These are phyloP conservation scores for Trifolium repens DNA, from an alignment of 306 rosid genomes.

Conservation along the genomic window DNA sequence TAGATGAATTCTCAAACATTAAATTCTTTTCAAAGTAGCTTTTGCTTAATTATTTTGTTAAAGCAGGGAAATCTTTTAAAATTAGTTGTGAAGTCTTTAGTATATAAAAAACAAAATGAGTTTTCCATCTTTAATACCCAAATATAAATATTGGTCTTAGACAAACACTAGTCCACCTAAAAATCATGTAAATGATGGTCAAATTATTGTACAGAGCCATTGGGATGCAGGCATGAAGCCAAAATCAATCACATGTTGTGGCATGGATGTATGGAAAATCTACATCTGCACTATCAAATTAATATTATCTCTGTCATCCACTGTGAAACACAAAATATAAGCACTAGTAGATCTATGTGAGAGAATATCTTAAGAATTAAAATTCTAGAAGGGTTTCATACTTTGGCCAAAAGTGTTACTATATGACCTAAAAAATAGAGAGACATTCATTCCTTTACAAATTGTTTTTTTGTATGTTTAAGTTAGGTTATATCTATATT, in stretches of 20 bases:
- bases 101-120: neutral
- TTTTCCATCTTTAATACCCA: neutral
- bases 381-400: neutral
- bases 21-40: constrained; percentile 14
- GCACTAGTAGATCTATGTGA: no score
- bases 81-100: neutral
- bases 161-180: neutral
- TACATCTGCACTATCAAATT: neutral
- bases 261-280: neutral
- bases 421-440: no score
- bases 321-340: no score
- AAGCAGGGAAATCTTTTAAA: neutral
- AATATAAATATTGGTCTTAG: neutral
- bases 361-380: neutral
- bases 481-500: no score
- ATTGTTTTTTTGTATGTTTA: no score
- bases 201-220: neutral
- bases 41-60: neutral
- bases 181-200: neutral
- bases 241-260: neutral
- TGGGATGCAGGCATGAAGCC: neutral
- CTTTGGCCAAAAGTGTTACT: no score
- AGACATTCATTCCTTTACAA: no score
- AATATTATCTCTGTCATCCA: neutral
- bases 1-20: constrained; percentile 4